A percentile compares a stretch with the other conserved stretches of the same genome.
These are phyloP conservation scores for Collybia sp. DNA, from an alignment of 768 basidiomycete genomes.

Conservation along the genomic window DNA sequence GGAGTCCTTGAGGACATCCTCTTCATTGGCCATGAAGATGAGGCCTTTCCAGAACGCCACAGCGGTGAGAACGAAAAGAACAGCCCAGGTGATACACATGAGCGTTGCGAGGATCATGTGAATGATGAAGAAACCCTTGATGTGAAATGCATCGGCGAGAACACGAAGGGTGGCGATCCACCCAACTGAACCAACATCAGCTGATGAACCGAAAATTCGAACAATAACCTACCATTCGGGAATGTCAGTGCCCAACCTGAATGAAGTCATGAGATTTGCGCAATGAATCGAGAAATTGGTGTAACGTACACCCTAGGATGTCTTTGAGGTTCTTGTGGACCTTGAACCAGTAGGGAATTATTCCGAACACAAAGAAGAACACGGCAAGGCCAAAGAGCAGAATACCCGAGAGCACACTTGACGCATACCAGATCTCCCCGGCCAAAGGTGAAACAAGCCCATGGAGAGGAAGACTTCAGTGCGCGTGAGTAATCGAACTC, in stretches of 20 bases:
- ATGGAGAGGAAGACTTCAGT: slow-evolving; percentile 25
- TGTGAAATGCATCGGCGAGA: slow-evolving; percentile 35
- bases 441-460: slow-evolving; percentile 29
- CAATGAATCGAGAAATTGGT: neutral
- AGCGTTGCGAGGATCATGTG: slow-evolving; percentile 35
- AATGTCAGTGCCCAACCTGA: slow-evolving; percentile 42
- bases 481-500: neutral
- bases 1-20: slow-evolving; percentile 37
- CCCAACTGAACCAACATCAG: too few relatives aligned
- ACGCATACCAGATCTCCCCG: slow-evolving; percentile 41
- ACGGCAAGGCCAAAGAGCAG: slow-evolving; percentile 42
- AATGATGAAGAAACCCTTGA: slow-evolving; percentile 30
- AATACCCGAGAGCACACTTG: slow-evolving; percentile 30
- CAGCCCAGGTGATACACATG: slow-evolving; percentile 34
- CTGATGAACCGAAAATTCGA: slow-evolving; percentile 5
- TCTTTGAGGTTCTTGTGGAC: slow-evolving; percentile 39
- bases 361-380: slow-evolving; percentile 41
- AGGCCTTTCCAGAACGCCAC: slow-evolving; percentile 36
- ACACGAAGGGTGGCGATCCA: too few relatives aligned
- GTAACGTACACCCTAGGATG: slow-evolving; percentile 37
- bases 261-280: slow-evolving; percentile 1
- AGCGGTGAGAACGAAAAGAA: slow-evolving; percentile 35
- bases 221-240: slow-evolving; percentile 34
- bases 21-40: slow-evolving; percentile 36
- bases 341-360: slow-evolving; percentile 45